Base-by-base conservation (phyloP, 352 stramenopile genomes). In the Bremia lactucae region DNA sequence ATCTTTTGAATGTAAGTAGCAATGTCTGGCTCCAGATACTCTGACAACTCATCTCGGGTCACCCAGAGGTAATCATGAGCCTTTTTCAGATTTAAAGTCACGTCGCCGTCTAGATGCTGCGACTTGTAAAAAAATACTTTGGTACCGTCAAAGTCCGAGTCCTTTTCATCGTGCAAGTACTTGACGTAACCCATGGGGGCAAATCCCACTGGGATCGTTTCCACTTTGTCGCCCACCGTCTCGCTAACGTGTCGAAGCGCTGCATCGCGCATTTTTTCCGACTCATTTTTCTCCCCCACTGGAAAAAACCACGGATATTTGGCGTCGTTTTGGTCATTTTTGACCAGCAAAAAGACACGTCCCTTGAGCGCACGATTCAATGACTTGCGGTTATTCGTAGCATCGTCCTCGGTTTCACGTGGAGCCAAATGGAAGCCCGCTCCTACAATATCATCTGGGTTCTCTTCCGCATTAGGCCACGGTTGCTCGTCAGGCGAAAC, bases 81-180 rank as follows among this genome's bases (percentile, higher is more conserved):
- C 56, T 86, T 79, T 23, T 47, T 34, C 29, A 43, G 42, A 46
- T 91, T 81, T 31, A 87, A 52, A 43, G 56, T 31, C 48, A 86
- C 72, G 35, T 85, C 67, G 55, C 74, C 72, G 31, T 51, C 36
- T 23, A 78, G 42, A 14, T 74, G 45, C 63, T 90, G 74, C 19
- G 78, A 73, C 60, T 91, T 91, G 68, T 88, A 91, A 48, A 88
- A 87, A 46, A 91, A 91, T 25, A 91, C 61, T 52, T 91, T 91
- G 28, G 78, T 91, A 49, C 78, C 78, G 40, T 87, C 68, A 37
- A 72, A 81, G 37, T 66, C 67, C 9, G 50, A 36, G 55, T 45
- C 52, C 23, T 80, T 51, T 19, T 68, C n/a, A n/a, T n/a, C 62
- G 62, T 91, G 75, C 49, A 68, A 35, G 55, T 84, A 82, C 52